A percentile compares a stretch with the other conserved stretches of the same genome.
These are phyloP conservation scores for Blechomonas ayalai DNA, from an alignment of 208 protist species.

Conservation along the genomic window DNA sequence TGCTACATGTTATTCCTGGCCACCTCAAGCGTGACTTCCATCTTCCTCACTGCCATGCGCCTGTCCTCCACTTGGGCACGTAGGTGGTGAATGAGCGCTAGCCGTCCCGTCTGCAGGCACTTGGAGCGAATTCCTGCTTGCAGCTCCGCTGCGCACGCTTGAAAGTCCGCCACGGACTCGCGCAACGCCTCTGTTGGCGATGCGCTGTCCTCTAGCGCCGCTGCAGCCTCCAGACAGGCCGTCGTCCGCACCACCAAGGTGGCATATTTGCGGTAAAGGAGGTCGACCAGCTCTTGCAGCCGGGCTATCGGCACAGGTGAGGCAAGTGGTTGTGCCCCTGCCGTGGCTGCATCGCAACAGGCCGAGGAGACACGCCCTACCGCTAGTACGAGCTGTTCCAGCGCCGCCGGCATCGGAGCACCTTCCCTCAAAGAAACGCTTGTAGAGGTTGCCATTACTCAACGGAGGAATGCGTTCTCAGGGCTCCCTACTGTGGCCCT, in stretches of 20 bases:
- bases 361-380: no score
- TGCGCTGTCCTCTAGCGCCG: neutral
- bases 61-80: constrained; percentile 33
- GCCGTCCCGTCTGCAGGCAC: constrained; percentile 34
- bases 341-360: no score
- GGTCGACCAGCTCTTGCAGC: constrained; percentile 21
- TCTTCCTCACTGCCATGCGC: constrained; percentile 23
- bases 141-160: constrained; percentile 14
- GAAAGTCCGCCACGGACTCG: neutral
- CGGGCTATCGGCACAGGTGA: no score
- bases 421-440: no score
- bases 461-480: no score
- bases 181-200: neutral
- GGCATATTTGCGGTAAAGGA: constrained; percentile 18
- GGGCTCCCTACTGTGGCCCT: no score
- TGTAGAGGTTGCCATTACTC: no score
- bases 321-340: no score
- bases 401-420: no score
- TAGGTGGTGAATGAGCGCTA: constrained; percentile 41
- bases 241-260: constrained; percentile 15
- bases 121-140: constrained; percentile 70
- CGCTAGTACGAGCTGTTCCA: no score
- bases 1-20: constrained; percentile 16
- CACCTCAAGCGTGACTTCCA: constrained; percentile 35
- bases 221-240: neutral